Base-by-base conservation (phyloP, 2,329 filamentous ascomycete species). In the Aspergillus ochraceoroseus region DNA sequence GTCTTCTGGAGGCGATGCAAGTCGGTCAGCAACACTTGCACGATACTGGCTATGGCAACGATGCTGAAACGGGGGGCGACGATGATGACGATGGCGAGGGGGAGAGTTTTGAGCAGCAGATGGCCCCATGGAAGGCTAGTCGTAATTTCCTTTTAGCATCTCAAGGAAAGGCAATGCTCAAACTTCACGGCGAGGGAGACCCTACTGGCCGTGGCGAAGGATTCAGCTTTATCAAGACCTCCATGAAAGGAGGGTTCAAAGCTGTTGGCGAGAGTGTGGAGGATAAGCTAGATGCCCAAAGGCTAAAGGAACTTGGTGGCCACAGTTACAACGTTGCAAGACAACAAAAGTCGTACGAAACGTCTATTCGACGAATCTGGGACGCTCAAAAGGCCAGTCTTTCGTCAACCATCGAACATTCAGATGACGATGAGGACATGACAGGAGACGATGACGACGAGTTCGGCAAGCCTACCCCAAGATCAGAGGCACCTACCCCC, bases 231-330 rank as follows among this genome's bases (percentile, higher is more conserved):
- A 89, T 98, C 63, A 88, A 92, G 59, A 95, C 89, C 0, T 94
- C 87, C 1, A 98, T 98, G 92, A 98, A 98, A 66, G 92, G 92
- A 47, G 92, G 92, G 0, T 98, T 95, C 64, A 87, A 89, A 58
- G 84, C 88, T 13, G 78, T 94, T 17, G 88, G 87, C 13, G 87
- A 95, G 62, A 89, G 87, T 57, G 86, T 89, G 46, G 85, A 87
- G 56, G 85, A 89, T 47, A 87, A 89, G 61, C 80, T 92, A 49
- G 86, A 89, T 59, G 85, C 85, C 11, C 90, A 92, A 56, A 70
- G 72, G 48, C 66, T 74, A 43, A 80, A 80, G 49, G 77, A 82
- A 41, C 71, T 75, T 49, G 88, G 88, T 40, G 92, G 92, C 0
- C 92, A 98, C 66, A 89, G 87, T 53, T 98, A 98, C 70, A 98